Evolutionary conservation across 129 eudicot species (phyloP).

Genomic region (carrot (Daucus carota)): DNA sequence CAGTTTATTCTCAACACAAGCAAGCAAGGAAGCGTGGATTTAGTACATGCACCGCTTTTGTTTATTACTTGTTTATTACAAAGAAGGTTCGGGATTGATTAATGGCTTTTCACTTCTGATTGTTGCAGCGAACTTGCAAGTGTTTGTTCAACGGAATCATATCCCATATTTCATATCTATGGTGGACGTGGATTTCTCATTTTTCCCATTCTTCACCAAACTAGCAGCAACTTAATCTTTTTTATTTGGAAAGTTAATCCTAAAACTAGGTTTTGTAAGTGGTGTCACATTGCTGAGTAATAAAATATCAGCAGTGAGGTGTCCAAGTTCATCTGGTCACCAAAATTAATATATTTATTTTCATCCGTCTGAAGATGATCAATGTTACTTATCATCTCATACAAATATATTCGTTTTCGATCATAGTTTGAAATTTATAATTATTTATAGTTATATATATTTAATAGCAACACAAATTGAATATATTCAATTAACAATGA

Average conservation of each 20-base stretch:
- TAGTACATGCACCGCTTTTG: neutral
- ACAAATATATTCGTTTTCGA: no score
- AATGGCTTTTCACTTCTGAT: neutral
- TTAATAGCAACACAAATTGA: no score
- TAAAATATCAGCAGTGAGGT: no score
- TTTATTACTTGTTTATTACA: neutral
- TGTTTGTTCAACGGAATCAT: conserved; percentile 3
- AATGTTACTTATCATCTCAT: no score
- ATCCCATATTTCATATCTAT: neutral
- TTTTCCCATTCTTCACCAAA: neutral
- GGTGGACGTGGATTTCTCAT: neutral
- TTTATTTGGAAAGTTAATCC: neutral
- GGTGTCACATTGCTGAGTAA: no score
- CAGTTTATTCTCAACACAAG: neutral
- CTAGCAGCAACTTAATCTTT: neutral
- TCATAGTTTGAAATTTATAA: no score
- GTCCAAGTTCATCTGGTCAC: no score
- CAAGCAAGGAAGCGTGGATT: neutral
- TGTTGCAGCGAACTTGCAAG: conserved; percentile 3
- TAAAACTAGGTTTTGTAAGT: neutral
- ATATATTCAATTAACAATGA: no score
- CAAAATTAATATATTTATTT: no score
- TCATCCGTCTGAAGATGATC: no score
- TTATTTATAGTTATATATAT: no score
- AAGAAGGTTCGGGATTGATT: neutral